Conservation (phyloP, 768 basidiomycete genomes). For the Kondoa subrosea region DNA sequence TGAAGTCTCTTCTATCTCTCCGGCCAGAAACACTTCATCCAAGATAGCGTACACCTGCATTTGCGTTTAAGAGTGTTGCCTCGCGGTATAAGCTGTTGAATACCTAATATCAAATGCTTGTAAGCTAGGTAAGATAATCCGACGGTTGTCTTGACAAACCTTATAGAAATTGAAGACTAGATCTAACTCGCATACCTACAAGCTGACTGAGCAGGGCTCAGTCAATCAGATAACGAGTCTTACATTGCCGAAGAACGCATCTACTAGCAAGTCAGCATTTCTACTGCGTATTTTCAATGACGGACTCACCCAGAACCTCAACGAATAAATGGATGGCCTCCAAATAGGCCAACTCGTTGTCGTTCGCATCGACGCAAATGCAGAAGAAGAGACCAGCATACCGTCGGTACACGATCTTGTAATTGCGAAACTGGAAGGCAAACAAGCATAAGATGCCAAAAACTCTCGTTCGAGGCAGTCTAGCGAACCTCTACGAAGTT, state of each 20-base stretch:
- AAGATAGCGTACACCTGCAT: constrained; percentile 85
- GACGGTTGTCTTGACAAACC: constrained; percentile 34
- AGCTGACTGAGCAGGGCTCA: neutral
- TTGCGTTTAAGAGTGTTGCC: constrained; percentile 1
- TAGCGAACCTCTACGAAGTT: constrained; percentile 86
- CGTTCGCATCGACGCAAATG: constrained; percentile 90
- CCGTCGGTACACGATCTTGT: constrained; percentile 91
- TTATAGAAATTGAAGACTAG: constrained; percentile 99
- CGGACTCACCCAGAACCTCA: constrained; percentile 68
- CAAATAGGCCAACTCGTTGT: constrained; percentile 91
- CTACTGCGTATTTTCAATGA: neutral
- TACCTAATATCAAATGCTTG: too few relatives aligned
- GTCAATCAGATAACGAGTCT: constrained; percentile 44
- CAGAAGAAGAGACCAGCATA: constrained; percentile 98
- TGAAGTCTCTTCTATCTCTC: constrained; percentile 95
- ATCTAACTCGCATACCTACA: constrained; percentile 41
- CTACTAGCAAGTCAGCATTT: constrained; percentile 34
- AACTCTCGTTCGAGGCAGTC: too few relatives aligned
- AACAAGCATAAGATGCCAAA: neutral
- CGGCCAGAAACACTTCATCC: constrained; percentile 94
- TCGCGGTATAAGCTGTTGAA: too few relatives aligned
- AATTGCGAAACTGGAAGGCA: constrained; percentile 65
- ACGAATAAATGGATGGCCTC: constrained; percentile 98
- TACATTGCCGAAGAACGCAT: constrained; percentile 97
- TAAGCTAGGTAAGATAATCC: too few relatives aligned